Evolutionary conservation across 768 basidiomycete genomes (phyloP).

Genomic region (Lentinula edodes): DNA sequence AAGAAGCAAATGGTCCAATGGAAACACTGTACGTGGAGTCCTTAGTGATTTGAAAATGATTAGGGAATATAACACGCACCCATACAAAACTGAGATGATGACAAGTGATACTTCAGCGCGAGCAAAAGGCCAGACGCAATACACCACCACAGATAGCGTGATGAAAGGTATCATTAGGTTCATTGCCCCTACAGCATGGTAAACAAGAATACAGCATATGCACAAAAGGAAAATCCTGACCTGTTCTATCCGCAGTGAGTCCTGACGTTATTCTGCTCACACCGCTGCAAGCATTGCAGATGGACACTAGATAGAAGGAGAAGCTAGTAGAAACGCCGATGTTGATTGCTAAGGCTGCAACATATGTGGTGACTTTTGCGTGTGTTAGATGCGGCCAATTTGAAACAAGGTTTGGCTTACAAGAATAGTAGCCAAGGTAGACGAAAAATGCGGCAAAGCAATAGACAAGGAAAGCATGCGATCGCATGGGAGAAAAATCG

Average conservation of each 20-base stretch:
- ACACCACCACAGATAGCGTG: slow-evolving; percentile 31
- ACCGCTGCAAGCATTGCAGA: slow-evolving; percentile 40
- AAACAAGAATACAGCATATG: not conserved
- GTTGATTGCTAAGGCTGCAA: not conserved
- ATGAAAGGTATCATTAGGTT: slow-evolving; percentile 42
- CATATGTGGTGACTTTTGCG: slow-evolving; percentile 7
- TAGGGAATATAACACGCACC: slow-evolving; percentile 22
- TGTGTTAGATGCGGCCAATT: slow-evolving; percentile 2
- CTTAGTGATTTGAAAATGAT: not conserved
- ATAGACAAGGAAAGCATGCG: slow-evolving; percentile 33
- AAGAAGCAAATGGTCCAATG: slow-evolving; percentile 1
- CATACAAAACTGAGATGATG: slow-evolving; percentile 36
- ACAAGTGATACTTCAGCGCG: slow-evolving; percentile 24
- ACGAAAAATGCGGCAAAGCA: slow-evolving; percentile 27
- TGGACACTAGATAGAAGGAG: slow-evolving; percentile 36
- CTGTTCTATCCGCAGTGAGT: slow-evolving; percentile 31
- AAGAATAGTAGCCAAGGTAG: slow-evolving; percentile 47
- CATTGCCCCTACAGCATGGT: slow-evolving; percentile 30
- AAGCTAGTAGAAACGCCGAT: slow-evolving; percentile 25
- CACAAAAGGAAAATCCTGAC: slow-evolving; percentile 15
- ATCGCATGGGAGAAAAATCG: slow-evolving; percentile 28
- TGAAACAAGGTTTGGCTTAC: slow-evolving; percentile 12
- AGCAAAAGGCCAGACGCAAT: slow-evolving; percentile 45
- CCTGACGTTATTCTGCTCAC: slow-evolving; percentile 38
- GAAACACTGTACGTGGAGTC: not conserved